Conservation (phyloP, 345 rosid genomes). For the Gossypium bickii region DNA sequence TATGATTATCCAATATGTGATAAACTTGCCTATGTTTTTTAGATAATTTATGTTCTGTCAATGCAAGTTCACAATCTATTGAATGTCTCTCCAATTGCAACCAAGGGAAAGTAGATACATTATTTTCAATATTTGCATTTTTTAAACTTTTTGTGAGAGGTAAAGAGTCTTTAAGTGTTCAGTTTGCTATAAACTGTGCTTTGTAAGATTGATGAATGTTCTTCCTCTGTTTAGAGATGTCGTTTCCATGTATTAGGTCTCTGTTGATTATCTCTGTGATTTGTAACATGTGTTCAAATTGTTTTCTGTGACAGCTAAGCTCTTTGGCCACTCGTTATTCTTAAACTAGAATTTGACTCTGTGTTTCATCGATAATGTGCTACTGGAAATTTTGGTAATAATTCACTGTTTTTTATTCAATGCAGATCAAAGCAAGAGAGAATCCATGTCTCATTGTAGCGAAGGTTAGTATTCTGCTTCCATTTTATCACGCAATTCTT, state of each 20-base stretch:
- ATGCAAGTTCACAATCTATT: not conserved
- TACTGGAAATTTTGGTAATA: not conserved
- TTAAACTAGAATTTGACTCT: not conserved
- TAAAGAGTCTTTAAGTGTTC: not conserved
- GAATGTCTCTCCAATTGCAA: not conserved
- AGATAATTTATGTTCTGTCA: not conserved
- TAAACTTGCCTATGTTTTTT: not conserved
- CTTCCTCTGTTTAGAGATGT: not conserved
- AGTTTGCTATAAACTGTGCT: not conserved
- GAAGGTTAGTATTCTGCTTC: slow-evolving; percentile 41
- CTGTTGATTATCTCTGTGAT: not conserved
- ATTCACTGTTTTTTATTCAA: slow-evolving; percentile 22
- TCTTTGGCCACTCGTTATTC: not conserved
- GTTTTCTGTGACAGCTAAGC: not conserved
- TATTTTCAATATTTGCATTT: not conserved
- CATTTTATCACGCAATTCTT: not conserved
- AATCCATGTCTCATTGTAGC: slow-evolving; percentile 58
- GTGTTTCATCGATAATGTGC: not conserved
- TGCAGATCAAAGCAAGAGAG: slow-evolving; percentile 57
- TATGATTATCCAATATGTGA: not conserved
- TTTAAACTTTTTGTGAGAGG: not conserved
- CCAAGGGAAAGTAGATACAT: not conserved
- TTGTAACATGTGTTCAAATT: no score
- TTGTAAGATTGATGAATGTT: slow-evolving; percentile 6
- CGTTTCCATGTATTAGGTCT: not conserved